These are phyloP conservation scores for Colletotrichum sojae DNA, from an alignment of 2,329 filamentous ascomycete species.

Conservation along the genomic window DNA sequence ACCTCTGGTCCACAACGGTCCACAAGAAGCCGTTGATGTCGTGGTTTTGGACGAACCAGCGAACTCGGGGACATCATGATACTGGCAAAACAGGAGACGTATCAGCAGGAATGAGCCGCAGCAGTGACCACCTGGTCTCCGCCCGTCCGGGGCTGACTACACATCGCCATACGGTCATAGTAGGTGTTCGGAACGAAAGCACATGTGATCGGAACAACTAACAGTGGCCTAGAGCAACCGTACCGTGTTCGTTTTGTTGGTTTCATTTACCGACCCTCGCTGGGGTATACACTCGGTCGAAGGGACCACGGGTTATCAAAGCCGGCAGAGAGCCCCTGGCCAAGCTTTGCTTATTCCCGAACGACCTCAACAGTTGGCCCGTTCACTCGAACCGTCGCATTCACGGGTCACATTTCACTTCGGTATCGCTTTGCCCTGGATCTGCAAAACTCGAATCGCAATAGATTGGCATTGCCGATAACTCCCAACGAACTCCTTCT, in stretches of 20 bases:
- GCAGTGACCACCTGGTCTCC: neutral
- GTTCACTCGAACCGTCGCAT: neutral
- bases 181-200: neutral
- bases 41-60: conserved; percentile 13
- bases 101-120: neutral
- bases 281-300: neutral
- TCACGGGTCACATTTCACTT: neutral
- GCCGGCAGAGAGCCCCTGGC: neutral
- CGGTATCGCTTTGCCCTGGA: neutral
- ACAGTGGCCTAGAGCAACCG: neutral
- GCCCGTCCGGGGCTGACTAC: neutral
- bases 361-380: no score
- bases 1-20: neutral
- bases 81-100: neutral
- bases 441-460: neutral
- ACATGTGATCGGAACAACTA: neutral
- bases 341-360: no score
- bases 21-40: neutral
- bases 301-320: neutral
- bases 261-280: conserved; percentile 7
- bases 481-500: neutral
- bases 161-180: neutral
- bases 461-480: neutral
- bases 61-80: neutral
- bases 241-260: neutral